Evolutionary conservation across 495 filamentous ascomycete genomes (phyloP).

Genomic region (Penicillium soppii): DNA sequence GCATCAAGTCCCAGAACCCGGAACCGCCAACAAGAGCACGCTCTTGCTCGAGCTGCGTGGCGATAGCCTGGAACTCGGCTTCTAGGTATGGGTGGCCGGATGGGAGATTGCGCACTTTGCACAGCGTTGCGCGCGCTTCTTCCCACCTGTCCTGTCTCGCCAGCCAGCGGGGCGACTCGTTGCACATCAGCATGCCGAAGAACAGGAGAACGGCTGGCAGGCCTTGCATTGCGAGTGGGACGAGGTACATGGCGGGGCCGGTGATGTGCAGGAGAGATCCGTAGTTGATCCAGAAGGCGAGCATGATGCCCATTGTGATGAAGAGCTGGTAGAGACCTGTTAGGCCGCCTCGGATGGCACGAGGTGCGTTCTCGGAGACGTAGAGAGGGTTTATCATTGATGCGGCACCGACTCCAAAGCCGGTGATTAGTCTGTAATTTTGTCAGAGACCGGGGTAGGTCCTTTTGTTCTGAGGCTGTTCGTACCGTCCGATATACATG

Average conservation of each 20-base stretch:
- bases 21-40: conserved; percentile 60
- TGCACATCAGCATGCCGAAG: conserved; percentile 55
- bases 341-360: conserved; percentile 67
- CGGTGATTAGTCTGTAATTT: conserved; percentile 54
- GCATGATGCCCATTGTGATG: conserved; percentile 60
- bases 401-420: conserved; percentile 64
- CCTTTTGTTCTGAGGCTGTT: not conserved
- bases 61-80: conserved; percentile 65
- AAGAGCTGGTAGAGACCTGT: conserved; percentile 74
- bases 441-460: no score
- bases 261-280: conserved; percentile 52
- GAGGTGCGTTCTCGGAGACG: conserved; percentile 65
- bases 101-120: conserved; percentile 52
- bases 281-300: conserved; percentile 69
- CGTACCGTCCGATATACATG: conserved; percentile 65
- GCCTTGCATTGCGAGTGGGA: conserved; percentile 67
- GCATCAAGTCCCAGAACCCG: conserved; percentile 61
- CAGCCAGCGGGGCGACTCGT: conserved; percentile 71
- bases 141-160: conserved; percentile 71
- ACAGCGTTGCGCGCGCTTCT: conserved; percentile 55
- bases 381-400: conserved; percentile 64
- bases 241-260: conserved; percentile 57
- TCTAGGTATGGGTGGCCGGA: conserved; percentile 62
- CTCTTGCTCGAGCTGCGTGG: conserved; percentile 66
- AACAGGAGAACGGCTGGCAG: conserved; percentile 64